These are phyloP conservation scores for Diplosphaera chodatii DNA, from an alignment of 139 green algal genomes.

Conservation along the genomic window DNA sequence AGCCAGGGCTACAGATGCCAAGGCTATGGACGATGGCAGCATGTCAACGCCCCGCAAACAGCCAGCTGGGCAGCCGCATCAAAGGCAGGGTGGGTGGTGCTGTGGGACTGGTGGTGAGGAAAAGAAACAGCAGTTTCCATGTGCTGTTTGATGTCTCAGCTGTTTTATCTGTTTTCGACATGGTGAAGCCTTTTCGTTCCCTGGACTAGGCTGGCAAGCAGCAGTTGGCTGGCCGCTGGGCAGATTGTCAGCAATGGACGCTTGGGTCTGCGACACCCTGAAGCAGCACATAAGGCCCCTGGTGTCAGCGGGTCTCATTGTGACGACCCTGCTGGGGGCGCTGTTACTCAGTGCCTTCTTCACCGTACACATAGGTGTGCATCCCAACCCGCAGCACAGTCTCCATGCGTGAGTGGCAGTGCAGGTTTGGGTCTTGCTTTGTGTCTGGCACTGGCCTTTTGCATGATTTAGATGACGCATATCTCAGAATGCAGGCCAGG, in stretches of 20 bases:
- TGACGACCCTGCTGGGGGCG: conserved; percentile 39
- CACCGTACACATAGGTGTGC: conserved; percentile 27
- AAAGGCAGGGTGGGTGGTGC: no score
- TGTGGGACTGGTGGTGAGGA: no score
- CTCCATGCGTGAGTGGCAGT: background rate
- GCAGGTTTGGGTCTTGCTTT: no score
- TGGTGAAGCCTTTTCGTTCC: no score
- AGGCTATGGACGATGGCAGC: background rate
- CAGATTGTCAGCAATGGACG: conserved; percentile 4
- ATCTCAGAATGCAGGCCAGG: conserved; percentile 1
- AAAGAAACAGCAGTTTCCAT: no score
- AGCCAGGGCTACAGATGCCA: background rate
- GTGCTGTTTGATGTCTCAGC: no score
- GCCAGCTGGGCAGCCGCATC: background rate
- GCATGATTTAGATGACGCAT: background rate
- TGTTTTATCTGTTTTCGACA: no score
- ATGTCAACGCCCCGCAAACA: background rate
- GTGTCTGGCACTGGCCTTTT: no score
- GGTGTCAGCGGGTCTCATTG: conserved; percentile 29
- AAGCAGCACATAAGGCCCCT: conserved; percentile 29
- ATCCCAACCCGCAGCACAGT: background rate
- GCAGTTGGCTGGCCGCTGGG: background rate
- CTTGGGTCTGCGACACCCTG: conserved; percentile 11
- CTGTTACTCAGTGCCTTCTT: conserved; percentile 35
- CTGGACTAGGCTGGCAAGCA: background rate